Base-by-base conservation (phyloP, 2,329 filamentous ascomycete genomes). In the Ascochyta pisi region DNA sequence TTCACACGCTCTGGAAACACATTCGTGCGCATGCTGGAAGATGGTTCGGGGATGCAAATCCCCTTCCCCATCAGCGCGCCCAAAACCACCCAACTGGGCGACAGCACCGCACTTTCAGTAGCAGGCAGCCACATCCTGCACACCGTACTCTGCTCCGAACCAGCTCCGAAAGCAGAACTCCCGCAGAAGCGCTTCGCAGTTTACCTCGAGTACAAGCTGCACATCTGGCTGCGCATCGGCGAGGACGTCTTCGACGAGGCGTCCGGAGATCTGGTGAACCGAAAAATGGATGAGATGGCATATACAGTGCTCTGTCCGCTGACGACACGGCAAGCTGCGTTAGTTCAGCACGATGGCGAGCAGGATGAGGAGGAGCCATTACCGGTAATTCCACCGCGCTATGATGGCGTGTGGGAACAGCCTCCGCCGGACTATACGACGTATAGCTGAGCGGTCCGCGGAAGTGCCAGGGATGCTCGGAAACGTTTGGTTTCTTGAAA, bases 231-330 rank as follows among this genome's bases (percentile, higher is more conserved):
- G 31, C 54, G 54, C 12, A 57, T 57, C 6, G 54, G 54, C 8
- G 54, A 57, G 31, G 54, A 57, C 13, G 34, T 57, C 2, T 57
- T 57, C 40, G 54, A 57, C 29, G 40, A 49, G 12, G 54, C 54
- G 3, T 52, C 54, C 1, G 54, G 54, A 5, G 54, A 57, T 39
- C 29, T 57, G n/a, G 49, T 57, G n/a, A 57, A 57, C 35, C 39
- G 54, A 3, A 57, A 57, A 12, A 49, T 57, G 48, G 54, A 57
- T 16, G 54, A 57, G 34, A 57, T 57, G 54, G 54, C 54, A n/a
- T 57, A 57, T 9, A 57, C 54, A 13, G 29, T 57, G 0, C 26
- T 57, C 7, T 57, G 54, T 41, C 54, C 54, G 15, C 29, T 57
- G 3, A 41, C 29, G 1, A 23, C 27, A 1, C 37, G 34, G 19